Evolutionary conservation across 371 early-diverging fungal species (phyloP).

Genomic region (Sanchytrium tribonematis): DNA sequence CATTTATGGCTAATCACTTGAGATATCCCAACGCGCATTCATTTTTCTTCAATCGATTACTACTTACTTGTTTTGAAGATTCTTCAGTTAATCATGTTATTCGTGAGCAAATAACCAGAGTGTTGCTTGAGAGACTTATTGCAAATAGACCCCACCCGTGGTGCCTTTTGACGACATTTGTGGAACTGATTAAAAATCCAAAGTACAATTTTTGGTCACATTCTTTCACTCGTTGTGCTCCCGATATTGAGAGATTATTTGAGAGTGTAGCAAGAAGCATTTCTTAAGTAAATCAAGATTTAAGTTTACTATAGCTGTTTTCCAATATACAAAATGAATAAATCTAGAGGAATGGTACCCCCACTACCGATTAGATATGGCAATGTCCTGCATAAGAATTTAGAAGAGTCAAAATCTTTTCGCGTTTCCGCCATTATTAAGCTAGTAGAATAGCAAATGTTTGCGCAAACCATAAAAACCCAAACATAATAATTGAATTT

Average conservation of each 20-base stretch:
- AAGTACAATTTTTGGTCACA: slow-evolving; percentile 64
- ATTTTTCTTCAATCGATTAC: slow-evolving; percentile 46
- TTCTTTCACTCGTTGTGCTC: slow-evolving; percentile 34
- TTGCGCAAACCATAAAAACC: too few relatives aligned
- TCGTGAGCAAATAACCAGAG: slow-evolving; percentile 79
- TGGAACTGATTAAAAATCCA: slow-evolving; percentile 78
- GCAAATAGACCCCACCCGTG: slow-evolving; percentile 91
- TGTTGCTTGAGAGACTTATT: slow-evolving; percentile 72
- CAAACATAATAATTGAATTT: too few relatives aligned
- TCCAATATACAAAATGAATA: too few relatives aligned
- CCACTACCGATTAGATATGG: too few relatives aligned
- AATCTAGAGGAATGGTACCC: too few relatives aligned
- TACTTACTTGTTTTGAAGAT: slow-evolving; percentile 42
- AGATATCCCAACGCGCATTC: slow-evolving; percentile 91
- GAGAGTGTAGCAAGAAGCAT: slow-evolving; percentile 29
- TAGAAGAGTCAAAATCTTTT: too few relatives aligned
- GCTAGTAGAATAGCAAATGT: too few relatives aligned
- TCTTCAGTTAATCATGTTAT: slow-evolving; percentile 37
- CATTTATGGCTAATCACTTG: slow-evolving; percentile 62
- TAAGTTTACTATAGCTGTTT: too few relatives aligned
- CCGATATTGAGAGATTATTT: slow-evolving; percentile 40
- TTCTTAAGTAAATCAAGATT: too few relatives aligned
- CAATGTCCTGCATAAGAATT: too few relatives aligned
- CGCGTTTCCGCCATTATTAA: too few relatives aligned
- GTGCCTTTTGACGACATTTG: slow-evolving; percentile 81